Evolutionary conservation across 352 stramenopile genomes (phyloP), one percentile per base, ranked within the genome.

Genomic region (Blastocystis sp.): DNA sequence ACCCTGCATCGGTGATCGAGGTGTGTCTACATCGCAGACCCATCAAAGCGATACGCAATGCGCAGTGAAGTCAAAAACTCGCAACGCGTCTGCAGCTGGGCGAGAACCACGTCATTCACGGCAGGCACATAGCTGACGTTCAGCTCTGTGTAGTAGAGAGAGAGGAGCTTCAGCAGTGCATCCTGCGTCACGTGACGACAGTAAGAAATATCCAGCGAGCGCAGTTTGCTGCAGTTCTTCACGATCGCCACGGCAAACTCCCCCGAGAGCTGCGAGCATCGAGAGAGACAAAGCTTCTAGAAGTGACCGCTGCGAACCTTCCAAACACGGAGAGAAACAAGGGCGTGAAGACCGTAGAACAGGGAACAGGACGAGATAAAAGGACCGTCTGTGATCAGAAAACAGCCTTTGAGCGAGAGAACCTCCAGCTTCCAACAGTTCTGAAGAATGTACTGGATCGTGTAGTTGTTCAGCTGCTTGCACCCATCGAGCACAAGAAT

Each of bases 371-470:
- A 84, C 9, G 73, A 66, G 50, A 68, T 84, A 64, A 84, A 84
- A 20, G 73, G 73, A 37, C 45, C 73, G 56, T 84, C 73, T 23
- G 73, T 84, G 45, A 84, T 84, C 3, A 84, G 73, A n/a, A 68
- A 84, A 43, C 73, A 84, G 18, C 73, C 73, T 26, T 41, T 50
- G 20, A 84, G 53, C 11, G 73, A 84, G 13, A 84, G 53, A 3
- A 45, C 26, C 50, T 84, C 47, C 73, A 84, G 53, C 55, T 84
- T 84, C 73, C 73, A 84, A 37, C 73, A 84, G 53, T 84, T 84
- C n/a, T 84, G 73, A 29, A 84, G 56, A 68, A 84, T 84, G 45
- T 26, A 84, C 50, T 66, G 47, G 13, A 84, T 50, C n/a, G 15
- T 66, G 26, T 84, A 66, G 73, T 84, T 84, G 8, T 50, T 69